Conservation (phyloP, 208 protist species). For the Trypanosoma avium region DNA sequence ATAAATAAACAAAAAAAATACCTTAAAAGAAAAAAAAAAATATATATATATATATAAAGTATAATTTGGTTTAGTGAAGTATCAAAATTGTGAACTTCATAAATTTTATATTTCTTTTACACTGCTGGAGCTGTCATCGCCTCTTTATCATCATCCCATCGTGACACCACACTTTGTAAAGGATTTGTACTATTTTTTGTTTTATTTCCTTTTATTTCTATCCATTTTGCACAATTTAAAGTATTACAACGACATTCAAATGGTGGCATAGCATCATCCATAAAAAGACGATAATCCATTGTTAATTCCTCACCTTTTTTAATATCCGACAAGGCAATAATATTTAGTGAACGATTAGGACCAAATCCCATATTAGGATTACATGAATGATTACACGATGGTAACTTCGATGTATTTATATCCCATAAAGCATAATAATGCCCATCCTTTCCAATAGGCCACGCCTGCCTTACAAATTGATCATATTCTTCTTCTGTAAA, state of each 20-base stretch:
- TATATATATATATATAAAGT: no score
- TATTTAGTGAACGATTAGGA: conserved; percentile 59
- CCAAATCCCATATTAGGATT: conserved; percentile 79
- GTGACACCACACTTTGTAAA: no score
- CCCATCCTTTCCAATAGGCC: conserved; percentile 60
- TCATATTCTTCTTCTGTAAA: conserved; percentile 48
- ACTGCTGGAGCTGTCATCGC: no score
- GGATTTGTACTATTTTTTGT: not conserved
- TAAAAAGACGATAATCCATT: conserved; percentile 88
- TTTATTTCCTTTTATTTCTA: conserved; percentile 17
- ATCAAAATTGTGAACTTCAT: no score
- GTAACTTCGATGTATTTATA: conserved; percentile 62
- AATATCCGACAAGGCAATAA: conserved; percentile 72
- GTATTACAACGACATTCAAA: conserved; percentile 71
- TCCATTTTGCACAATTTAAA: conserved; percentile 43
- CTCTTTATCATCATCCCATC: no score
- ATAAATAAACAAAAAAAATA: no score
- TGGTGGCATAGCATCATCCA: conserved; percentile 73
- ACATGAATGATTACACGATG: conserved; percentile 83
- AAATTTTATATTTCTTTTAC: no score
- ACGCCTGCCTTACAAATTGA: conserved; percentile 73
- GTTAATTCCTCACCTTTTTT: conserved; percentile 80
- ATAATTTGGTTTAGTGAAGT: no score
- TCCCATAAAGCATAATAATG: conserved; percentile 90
- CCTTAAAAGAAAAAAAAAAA: no score